These are phyloP conservation scores for Ogataea thermomethanolica DNA, from an alignment of 805 yeast species.

Conservation along the genomic window DNA sequence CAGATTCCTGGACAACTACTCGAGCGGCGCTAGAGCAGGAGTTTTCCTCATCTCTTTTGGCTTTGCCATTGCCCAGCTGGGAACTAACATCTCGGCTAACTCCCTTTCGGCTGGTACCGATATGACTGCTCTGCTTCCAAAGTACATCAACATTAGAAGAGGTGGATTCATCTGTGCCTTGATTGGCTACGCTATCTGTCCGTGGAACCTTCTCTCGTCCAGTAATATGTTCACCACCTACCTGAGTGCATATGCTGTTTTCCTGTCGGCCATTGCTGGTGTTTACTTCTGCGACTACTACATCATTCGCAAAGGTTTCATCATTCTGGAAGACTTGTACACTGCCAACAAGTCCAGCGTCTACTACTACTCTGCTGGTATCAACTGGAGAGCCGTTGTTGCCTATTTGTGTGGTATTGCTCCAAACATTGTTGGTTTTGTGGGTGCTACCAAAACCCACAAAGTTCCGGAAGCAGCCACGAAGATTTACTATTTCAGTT, in stretches of 20 bases:
- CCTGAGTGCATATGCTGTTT: slow-evolving; percentile 76
- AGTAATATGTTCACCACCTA: slow-evolving; percentile 76
- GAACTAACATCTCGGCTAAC: slow-evolving; percentile 73
- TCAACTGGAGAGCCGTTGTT: slow-evolving; percentile 80
- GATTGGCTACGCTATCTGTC: slow-evolving; percentile 68
- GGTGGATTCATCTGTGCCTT: slow-evolving; percentile 77
- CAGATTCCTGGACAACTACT: slow-evolving; percentile 52
- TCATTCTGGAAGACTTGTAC: slow-evolving; percentile 64
- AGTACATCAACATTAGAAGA: slow-evolving; percentile 67
- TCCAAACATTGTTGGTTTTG: slow-evolving; percentile 86
- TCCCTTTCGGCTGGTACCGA: slow-evolving; percentile 72
- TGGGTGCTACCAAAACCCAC: slow-evolving; percentile 72
- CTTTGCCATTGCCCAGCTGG: slow-evolving; percentile 72
- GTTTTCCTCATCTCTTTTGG: slow-evolving; percentile 70
- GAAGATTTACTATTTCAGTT: slow-evolving; percentile 67
- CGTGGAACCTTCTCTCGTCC: slow-evolving; percentile 74
- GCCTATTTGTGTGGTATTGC: slow-evolving; percentile 79
- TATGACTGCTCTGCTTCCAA: slow-evolving; percentile 62
- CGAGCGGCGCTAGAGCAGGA: slow-evolving; percentile 69
- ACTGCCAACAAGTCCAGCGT: slow-evolving; percentile 38
- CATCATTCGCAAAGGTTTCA: slow-evolving; percentile 69
- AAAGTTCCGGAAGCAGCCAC: slow-evolving; percentile 75
- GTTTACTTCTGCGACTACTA: slow-evolving; percentile 65
- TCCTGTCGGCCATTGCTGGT: slow-evolving; percentile 81
- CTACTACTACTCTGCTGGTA: slow-evolving; percentile 65